phyloP scores from a whole-genome alignment of 768 basidiomycete genomes.

The Pleurotus salmoneostramineus region DNA sequence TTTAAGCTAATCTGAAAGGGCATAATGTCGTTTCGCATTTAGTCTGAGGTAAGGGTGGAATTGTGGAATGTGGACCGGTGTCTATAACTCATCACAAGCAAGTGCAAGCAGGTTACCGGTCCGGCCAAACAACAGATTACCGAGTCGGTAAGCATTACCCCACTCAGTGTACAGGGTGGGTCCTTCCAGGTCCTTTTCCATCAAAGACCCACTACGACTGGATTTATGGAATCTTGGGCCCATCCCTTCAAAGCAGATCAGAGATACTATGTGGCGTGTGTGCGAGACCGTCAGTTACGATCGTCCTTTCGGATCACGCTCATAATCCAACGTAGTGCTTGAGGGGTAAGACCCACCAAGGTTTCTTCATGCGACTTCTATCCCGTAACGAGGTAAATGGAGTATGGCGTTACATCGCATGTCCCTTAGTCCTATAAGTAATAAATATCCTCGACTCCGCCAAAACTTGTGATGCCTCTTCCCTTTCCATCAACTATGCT shows the following conservation, averaged over 20 bases:
- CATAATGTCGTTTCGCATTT: background rate
- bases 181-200: background rate
- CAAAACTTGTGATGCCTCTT: background rate
- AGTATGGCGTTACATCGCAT: constrained; percentile 7
- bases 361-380: constrained; percentile 1
- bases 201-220: background rate
- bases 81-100: constrained; percentile 8
- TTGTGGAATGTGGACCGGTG: background rate
- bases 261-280: background rate
- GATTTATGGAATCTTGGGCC: background rate
- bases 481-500: constrained; percentile 19
- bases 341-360: background rate
- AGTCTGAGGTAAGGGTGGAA: background rate
- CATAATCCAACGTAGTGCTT: background rate
- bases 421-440: constrained; percentile 5
- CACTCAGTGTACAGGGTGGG: background rate
- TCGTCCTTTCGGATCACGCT: constrained; percentile 7
- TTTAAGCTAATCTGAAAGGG: constrained; percentile 1
- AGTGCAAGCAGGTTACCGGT: constrained; percentile 18
- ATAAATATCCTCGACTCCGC: background rate
- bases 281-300: constrained; percentile 4
- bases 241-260: background rate
- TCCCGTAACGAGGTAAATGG: constrained; percentile 8
- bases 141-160: constrained; percentile 11
- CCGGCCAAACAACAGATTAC: constrained; percentile 17